Percentiles rank a stretch among this genome's conserved stretches.
Evolutionary conservation across 768 basidiomycete genomes (phyloP).

Genomic region (Pleurotus cornucopiae): DNA sequence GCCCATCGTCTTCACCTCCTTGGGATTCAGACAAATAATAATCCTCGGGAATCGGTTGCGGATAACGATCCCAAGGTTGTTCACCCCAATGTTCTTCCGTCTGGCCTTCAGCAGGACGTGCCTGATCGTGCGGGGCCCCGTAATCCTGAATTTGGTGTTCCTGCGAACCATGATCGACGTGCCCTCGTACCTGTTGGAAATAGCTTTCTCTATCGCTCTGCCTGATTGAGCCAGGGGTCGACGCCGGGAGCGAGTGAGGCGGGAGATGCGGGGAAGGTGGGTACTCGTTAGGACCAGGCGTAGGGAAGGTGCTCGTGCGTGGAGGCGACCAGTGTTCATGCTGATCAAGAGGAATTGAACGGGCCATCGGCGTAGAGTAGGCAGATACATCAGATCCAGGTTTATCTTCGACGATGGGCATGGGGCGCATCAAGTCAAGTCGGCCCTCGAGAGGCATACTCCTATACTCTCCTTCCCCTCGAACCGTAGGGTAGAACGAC

Average conservation of each 20-base stretch:
- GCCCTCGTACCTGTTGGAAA: neutral
- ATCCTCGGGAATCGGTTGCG: neutral
- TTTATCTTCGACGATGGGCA: conserved; percentile 8
- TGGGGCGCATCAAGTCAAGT: conserved; percentile 78
- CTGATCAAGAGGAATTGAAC: conserved; percentile 18
- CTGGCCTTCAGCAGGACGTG: neutral
- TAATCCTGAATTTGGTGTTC: neutral
- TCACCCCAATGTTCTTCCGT: neutral
- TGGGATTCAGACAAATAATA: conserved; percentile 5
- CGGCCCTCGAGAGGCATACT: conserved; percentile 86
- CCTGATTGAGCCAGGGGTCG: conserved; percentile 23
- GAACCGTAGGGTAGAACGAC: conserved; percentile 12
- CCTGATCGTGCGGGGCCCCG: conserved; percentile 3
- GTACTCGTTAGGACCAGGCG: conserved; percentile 57
- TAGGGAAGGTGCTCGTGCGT: conserved; percentile 51
- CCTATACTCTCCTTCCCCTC: conserved; percentile 68
- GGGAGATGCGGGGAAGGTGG: conserved; percentile 58
- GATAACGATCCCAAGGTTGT: neutral
- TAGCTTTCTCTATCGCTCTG: conserved; percentile 7
- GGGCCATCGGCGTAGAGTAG: conserved; percentile 34
- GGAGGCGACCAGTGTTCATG: conserved; percentile 23
- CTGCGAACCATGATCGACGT: neutral
- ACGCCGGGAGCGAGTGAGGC: conserved; percentile 43
- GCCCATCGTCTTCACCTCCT: conserved; percentile 10
- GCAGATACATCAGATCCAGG: conserved; percentile 15